phyloP scores from a whole-genome alignment of 2,329 filamentous ascomycete genomes.

The Pyrenochaeta sp. region DNA sequence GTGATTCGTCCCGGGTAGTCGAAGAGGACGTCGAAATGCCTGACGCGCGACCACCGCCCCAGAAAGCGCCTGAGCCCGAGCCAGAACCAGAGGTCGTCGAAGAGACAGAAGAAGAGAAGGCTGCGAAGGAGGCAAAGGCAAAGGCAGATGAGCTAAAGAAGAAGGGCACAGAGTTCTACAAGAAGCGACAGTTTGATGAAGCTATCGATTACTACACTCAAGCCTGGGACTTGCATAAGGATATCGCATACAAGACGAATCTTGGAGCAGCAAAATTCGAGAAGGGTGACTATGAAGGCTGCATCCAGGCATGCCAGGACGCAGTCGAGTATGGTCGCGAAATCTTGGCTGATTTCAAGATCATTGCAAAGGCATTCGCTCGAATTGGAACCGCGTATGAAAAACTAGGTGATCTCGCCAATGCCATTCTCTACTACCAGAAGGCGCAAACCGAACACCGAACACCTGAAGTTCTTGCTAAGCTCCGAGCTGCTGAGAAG shows the following conservation, averaged over 20 bases:
- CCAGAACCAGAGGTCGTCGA: conserved; percentile 76
- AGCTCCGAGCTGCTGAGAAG: conserved; percentile 91
- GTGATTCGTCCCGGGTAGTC: conserved; percentile 54
- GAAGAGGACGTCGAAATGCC: conserved; percentile 82
- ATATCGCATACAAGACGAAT: conserved; percentile 98
- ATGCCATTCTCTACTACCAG: conserved; percentile 89
- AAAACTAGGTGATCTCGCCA: conserved; percentile 79
- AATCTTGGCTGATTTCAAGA: conserved; percentile 95
- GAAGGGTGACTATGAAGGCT: conserved; percentile 90
- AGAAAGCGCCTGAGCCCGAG: conserved; percentile 56
- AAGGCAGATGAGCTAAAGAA: conserved; percentile 95
- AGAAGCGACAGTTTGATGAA: conserved; percentile 96
- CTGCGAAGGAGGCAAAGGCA: conserved; percentile 89
- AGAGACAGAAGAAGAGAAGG: conserved; percentile 81
- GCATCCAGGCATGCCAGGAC: conserved; percentile 85
- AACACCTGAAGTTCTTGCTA: conserved; percentile 89
- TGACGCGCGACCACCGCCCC: conserved; percentile 65
- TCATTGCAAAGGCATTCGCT: conserved; percentile 95
- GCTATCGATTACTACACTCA: conserved; percentile 94
- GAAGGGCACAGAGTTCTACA: conserved; percentile 92
- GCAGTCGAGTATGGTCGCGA: conserved; percentile 89
- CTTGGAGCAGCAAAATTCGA: conserved; percentile 93
- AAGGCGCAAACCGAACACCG: conserved; percentile 95
- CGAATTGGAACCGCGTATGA: conserved; percentile 95
- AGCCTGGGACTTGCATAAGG: conserved; percentile 93